Conservation (phyloP, 257 asterid genomes). For the Nicotiana obtusifolia region DNA sequence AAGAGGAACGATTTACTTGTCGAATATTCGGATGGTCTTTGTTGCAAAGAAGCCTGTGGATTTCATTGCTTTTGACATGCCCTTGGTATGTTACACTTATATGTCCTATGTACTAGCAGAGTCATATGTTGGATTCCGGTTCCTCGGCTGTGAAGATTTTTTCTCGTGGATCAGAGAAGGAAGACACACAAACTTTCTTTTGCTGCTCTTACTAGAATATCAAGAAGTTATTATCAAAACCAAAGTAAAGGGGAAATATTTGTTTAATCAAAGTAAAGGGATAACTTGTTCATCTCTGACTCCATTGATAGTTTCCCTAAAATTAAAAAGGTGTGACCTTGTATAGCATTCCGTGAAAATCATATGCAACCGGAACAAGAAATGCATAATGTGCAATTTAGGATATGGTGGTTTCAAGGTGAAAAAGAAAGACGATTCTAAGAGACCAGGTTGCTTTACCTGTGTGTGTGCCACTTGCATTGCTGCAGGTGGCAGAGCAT, state of each 20-base stretch:
- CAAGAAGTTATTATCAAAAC: not conserved
- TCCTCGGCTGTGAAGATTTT: not conserved
- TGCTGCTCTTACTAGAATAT: not conserved
- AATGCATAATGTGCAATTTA: not conserved
- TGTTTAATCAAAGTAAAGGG: not conserved
- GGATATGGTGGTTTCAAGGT: not conserved
- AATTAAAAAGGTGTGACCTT: not conserved
- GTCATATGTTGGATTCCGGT: not conserved
- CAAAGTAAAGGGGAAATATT: not conserved
- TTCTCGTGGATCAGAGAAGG: not conserved
- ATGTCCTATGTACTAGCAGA: not conserved
- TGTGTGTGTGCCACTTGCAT: not conserved
- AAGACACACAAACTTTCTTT: not conserved
- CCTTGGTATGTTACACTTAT: constrained; percentile 57
- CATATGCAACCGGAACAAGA: not conserved
- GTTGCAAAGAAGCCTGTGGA: constrained; percentile 75
- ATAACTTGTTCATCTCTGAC: not conserved
- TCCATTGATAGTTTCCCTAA: not conserved
- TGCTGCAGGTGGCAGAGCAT: not conserved
- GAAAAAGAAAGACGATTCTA: no score
- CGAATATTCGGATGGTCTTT: constrained; percentile 90
- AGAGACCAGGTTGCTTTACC: not conserved
- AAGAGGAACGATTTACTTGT: constrained; percentile 79
- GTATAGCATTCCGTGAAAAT: not conserved
- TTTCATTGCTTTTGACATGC: constrained; percentile 76